These are phyloP conservation scores for Flaveria ramosissima DNA, from an alignment of 129 eudicot genomes.

Conservation along the genomic window DNA sequence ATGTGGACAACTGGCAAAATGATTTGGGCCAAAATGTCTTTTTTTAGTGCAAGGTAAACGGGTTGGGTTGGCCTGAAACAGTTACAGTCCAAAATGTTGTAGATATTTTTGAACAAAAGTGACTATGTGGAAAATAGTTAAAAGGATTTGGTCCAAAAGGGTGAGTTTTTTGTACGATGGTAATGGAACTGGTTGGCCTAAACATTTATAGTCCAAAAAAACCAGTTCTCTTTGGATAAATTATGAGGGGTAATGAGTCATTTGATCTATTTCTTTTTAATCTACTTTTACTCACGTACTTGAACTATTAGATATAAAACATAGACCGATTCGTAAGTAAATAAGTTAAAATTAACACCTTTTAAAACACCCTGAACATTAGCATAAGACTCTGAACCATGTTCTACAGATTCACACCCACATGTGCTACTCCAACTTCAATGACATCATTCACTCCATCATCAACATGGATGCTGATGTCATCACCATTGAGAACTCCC, in stretches of 20 bases:
- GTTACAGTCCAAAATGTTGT: not conserved
- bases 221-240: not conserved
- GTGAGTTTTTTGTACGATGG: not conserved
- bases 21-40: not conserved
- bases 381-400: not conserved
- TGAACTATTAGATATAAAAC: no score
- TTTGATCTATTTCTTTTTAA: not conserved
- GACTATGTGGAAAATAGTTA: no score
- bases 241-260: not conserved
- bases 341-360: no score
- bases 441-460: conserved; percentile 89
- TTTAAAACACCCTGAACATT: not conserved
- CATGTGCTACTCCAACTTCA: conserved; percentile 98
- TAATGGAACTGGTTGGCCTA: not conserved
- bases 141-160: no score
- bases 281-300: not conserved
- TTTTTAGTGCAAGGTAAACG: not conserved
- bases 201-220: not conserved
- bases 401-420: conserved; percentile 84
- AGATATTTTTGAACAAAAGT: no score
- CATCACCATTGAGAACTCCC: not conserved
- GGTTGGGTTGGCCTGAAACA: not conserved
- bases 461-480: conserved; percentile 70
- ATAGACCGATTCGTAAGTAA: not conserved
- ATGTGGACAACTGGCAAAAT: not conserved